These are phyloP conservation scores for Tuber aestivum DNA, from an alignment of 495 filamentous ascomycete genomes.

Conservation along the genomic window DNA sequence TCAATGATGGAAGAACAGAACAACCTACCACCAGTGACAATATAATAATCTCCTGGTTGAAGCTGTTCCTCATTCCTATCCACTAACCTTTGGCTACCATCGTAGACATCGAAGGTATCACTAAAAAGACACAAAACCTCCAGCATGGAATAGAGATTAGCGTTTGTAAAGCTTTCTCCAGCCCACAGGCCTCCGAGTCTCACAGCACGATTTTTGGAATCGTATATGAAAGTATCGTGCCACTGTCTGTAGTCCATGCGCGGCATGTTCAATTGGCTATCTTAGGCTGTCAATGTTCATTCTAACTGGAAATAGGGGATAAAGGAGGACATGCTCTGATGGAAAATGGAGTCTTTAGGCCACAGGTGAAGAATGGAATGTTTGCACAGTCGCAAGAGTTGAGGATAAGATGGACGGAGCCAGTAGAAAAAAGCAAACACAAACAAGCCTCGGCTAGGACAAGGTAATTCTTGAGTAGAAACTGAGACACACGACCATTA, in stretches of 20 bases:
- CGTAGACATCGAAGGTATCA: constrained; percentile 36
- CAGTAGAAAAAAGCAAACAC: no score
- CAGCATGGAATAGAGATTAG: constrained; percentile 44
- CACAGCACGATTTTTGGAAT: constrained; percentile 36
- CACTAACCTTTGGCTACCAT: no score
- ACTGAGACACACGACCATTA: not conserved
- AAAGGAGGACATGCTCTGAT: no score
- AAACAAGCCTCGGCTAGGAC: no score
- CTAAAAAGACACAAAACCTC: constrained; percentile 35
- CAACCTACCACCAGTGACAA: constrained; percentile 25
- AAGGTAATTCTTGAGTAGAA: not conserved
- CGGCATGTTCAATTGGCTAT: no score
- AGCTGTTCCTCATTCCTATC: constrained; percentile 37
- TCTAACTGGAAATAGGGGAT: no score
- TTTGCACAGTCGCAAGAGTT: no score
- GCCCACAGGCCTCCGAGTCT: constrained; percentile 42
- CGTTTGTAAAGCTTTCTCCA: constrained; percentile 43
- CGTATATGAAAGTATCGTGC: constrained; percentile 43
- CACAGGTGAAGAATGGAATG: no score
- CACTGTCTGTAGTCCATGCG: constrained; percentile 29
- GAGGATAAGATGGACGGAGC: no score
- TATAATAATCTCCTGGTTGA: constrained; percentile 42
- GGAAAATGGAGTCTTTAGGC: no score
- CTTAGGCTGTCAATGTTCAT: no score
- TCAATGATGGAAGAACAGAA: not conserved